Base-by-base conservation (phyloP, 495 filamentous ascomycete species). In the Cetradonia linearis region DNA sequence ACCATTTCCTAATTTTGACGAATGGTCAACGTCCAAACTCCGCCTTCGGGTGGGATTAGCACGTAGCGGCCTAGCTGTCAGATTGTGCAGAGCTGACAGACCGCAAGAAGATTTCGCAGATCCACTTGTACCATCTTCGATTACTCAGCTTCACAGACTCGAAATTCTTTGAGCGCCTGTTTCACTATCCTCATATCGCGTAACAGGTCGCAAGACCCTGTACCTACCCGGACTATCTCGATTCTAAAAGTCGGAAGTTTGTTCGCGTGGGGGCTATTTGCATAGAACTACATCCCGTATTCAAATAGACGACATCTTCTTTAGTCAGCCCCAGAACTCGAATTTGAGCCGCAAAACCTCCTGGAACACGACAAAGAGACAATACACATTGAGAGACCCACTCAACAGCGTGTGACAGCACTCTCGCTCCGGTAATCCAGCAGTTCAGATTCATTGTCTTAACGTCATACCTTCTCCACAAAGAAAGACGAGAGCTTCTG, bases 191-290 rank as follows among this genome's bases (percentile, higher is more conserved):
- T 52, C 16, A n/a, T 11, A 52, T 52, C 25, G 33, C 30, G 8
- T 52, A 30, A 16, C 4, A 40, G 34, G 47, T 36, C 42, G 38
- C 42, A 6, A 38, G 34, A 27, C 46, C 46, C 11, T 59, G 47
- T 38, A 48, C 42, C 20, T 31, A 59, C 47, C 47, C n/a, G 46
- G 20, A 38, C n/a, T 5, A 30, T 18, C 38, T 40, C 38, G n/a
- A 42, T 37, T 31, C 33, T 28, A 31, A 20, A 14, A 20, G 34
- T 25, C 57, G 57, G 23, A 38, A 34, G n/a, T 23, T 37, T 50
- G 33, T 20, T 59, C 57, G 25, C 37, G 57, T 59, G 57, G 57
- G 56, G 46, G 46, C 57, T 46, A 52, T 31, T 50, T 33, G 46
- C 46, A 38, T 33, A 59, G 11, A n/a, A 59, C 25, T 16, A 28